Percentiles rank a stretch among this genome's conserved stretches.
These are phyloP conservation scores for Xylaria sp. DNA, from an alignment of 2,329 filamentous ascomycete genomes.

Conservation along the genomic window DNA sequence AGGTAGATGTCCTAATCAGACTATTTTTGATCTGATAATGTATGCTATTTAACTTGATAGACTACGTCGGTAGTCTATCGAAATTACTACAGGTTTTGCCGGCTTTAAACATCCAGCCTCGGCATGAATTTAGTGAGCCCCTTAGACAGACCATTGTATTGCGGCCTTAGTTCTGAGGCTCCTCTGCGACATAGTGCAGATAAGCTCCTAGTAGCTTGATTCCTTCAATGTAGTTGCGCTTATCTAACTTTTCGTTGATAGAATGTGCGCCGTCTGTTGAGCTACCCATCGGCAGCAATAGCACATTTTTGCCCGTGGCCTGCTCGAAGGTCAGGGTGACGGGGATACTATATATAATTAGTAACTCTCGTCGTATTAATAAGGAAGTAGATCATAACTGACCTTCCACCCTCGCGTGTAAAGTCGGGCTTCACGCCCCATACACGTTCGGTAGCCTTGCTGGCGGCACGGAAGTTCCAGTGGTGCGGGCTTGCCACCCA, in stretches of 20 bases:
- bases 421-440: conserved; percentile 95
- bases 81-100: background rate
- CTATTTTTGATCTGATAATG: conserved; percentile 1
- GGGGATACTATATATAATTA: conserved; percentile 74
- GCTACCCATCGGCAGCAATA: conserved; percentile 95
- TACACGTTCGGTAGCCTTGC: conserved; percentile 95
- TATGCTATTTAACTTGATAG: background rate
- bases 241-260: conserved; percentile 98
- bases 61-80: background rate
- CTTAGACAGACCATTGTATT: background rate
- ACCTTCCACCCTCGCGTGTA: conserved; percentile 93
- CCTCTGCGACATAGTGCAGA: conserved; percentile 93
- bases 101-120: background rate
- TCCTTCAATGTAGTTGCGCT: conserved; percentile 97
- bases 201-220: conserved; percentile 96
- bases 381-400: conserved; percentile 48
- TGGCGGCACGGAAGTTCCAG: conserved; percentile 97
- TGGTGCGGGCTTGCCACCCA: conserved; percentile 98
- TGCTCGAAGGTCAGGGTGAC: conserved; percentile 98
- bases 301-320: conserved; percentile 96
- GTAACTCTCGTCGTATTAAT: background rate
- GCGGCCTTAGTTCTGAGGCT: conserved; percentile 62
- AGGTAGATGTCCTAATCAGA: background rate
- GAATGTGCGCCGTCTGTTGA: conserved; percentile 96
- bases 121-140: background rate